Evolutionary conservation across 495 filamentous ascomycete genomes (phyloP), one percentile per base, ranked within the genome.

Genomic region (Stereocaulon alpinum): DNA sequence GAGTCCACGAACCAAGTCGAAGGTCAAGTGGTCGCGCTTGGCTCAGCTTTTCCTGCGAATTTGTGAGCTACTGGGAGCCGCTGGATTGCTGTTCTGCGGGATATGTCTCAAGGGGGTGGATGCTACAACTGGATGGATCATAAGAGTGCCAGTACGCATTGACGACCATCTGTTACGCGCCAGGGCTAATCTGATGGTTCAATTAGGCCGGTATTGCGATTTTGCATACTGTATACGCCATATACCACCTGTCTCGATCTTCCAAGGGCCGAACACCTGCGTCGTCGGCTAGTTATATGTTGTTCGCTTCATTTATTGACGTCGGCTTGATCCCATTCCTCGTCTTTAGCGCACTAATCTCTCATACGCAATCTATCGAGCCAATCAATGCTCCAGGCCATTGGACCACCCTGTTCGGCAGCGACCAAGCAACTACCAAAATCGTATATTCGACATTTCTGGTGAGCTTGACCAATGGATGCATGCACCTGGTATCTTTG

Each of bases 241-340:
- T 91, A 47, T 90, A 86, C 66, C 88, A 94, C 69, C 81, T 93
- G 29, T 73, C 76, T 29, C 79, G 85, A 20, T 81, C 85, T 29
- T 78, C 86, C 0, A 80, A 83, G 56, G 76, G 71, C 20, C 80
- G 89, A 22, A 83, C 89, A 3, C 80, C 91, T 1, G 85, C 75
- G 7, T 91, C 88, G 45, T 86, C 89, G 6, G 84, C 87, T 10
- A 89, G 86, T 59, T 95, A 95, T 68, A 88, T 90, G 69, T 66
- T 92, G 43, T 95, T 94, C 64, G 83, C 90, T 15, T 73, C 81
- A 7, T 71, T 86, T 22, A 78, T 86, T 12, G 91, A 96, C 67
- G 71, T 82, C 12, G 81, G 80, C 12, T 72, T 91, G 29, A 72
- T 92, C 32, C 86, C 89, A 4, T 86, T 93, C 65, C 90, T 90